Evolutionary conservation across 106 monocot species (phyloP).

Genomic region (Dendrobium officinale): DNA sequence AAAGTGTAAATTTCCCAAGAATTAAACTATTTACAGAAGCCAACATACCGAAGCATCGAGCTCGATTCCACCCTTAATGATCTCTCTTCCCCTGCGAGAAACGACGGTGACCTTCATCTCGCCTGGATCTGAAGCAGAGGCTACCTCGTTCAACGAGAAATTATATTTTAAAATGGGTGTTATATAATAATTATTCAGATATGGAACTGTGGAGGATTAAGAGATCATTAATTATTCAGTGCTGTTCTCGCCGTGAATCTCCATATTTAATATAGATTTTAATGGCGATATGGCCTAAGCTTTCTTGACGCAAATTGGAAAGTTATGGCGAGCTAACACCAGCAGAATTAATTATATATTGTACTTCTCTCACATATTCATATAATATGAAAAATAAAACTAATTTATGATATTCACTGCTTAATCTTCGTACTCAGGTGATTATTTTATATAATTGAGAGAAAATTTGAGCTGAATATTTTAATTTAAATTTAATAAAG

Average conservation of each 20-base stretch:
- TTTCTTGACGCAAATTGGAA: not conserved
- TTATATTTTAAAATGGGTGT: no score
- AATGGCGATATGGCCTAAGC: not conserved
- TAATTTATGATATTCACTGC: no score
- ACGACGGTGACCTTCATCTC: slow-evolving; percentile 45
- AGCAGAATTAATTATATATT: not conserved
- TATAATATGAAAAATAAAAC: no score
- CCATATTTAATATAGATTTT: slow-evolving; percentile 1
- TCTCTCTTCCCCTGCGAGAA: slow-evolving; percentile 42
- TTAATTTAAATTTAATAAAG: no score
- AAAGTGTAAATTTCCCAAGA: no score
- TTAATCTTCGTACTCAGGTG: no score
- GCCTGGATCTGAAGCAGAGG: not conserved
- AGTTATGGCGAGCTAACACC: not conserved
- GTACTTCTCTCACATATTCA: no score
- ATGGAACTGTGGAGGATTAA: not conserved
- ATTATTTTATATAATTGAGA: no score
- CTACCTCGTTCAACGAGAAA: no score
- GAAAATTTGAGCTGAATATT: no score
- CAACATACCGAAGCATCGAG: slow-evolving; percentile 37
- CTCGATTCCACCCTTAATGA: slow-evolving; percentile 52
- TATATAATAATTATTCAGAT: not conserved
- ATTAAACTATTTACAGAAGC: not conserved
- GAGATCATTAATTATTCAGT: not conserved
- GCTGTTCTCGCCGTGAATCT: not conserved